Base-by-base conservation (phyloP, 176 grass and related monocot species). In the Tillandsia leiboldiana region DNA sequence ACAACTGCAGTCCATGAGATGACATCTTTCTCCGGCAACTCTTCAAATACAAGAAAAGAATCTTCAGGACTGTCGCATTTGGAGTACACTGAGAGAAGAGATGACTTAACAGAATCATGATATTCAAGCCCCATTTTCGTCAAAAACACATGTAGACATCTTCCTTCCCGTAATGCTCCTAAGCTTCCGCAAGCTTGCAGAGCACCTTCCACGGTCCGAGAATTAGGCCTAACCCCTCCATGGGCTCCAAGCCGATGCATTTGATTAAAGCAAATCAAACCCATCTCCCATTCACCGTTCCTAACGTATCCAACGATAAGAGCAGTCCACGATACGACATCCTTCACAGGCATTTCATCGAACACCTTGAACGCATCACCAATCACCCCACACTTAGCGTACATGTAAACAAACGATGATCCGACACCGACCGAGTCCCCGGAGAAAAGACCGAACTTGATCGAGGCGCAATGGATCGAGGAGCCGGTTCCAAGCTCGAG, bases 1-100 rank as follows among this genome's bases (percentile, higher is more conserved):
- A 90, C 80, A 49, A 87, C 79, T 64, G 72, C 75, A 24, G 86
- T 94, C 90, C 90, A 94, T 53, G 90, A 87, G 77, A 94, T 51
- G 7, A 94, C 65, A 2, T 90, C 90, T 82, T 81, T 90, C 59
- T 80, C 83, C 15, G 13, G 54, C 78, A 95, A 71, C 71, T 79
- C 86, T n/a, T 2, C 42, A 70, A 95, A 87, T 23, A 84, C 56
- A 71, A 71, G 12, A 28, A 15, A 15, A 73, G 83, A 80, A 73
- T 69, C 86, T 67, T 77, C 74, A 20, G 75, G 80, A 49, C 27
- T 72, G 1, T 94, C 69, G 48, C 90, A 86, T 71, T 89, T 94
- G 0, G 86, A 74, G 66, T 94, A 89, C 85, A 94, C 70, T 4
- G 86, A 79, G 63, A 94, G 85, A 73, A 93, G 86, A 7, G 75